Conservation (phyloP, 2,329 filamentous ascomycete genomes). For the Dendryphion nanum region DNA sequence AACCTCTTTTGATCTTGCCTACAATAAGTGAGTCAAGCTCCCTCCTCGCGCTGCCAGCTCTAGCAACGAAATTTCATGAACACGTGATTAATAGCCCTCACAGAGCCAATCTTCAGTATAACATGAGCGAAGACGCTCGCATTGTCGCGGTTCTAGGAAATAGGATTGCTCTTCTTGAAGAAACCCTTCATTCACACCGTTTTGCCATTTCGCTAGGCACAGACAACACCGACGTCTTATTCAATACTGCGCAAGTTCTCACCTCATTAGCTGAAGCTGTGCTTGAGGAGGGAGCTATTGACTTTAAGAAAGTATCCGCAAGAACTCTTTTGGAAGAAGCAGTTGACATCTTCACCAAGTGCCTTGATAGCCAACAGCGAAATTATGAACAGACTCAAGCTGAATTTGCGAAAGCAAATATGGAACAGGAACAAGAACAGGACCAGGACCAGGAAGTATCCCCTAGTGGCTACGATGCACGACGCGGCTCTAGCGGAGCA, state of each 20-base stretch:
- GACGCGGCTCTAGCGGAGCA: slow-evolving; percentile 19
- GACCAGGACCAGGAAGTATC: slow-evolving; percentile 8
- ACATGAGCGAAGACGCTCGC: slow-evolving; percentile 65
- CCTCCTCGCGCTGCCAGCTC: not conserved
- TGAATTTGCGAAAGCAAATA: slow-evolving; percentile 30
- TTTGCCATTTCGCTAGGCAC: slow-evolving; percentile 59
- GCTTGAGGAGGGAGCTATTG: slow-evolving; percentile 50
- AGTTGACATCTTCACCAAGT: slow-evolving; percentile 58
- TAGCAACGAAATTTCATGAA: no score
- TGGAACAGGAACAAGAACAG: slow-evolving; percentile 19
- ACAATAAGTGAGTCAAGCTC: slow-evolving; percentile 63
- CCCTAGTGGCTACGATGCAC: not conserved
- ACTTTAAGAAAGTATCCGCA: slow-evolving; percentile 44
- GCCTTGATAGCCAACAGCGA: slow-evolving; percentile 45
- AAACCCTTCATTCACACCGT: slow-evolving; percentile 63
- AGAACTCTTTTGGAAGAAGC: slow-evolving; percentile 59
- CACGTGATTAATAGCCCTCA: not conserved
- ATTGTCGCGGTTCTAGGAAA: slow-evolving; percentile 60
- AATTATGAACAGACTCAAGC: slow-evolving; percentile 43
- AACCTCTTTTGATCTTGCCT: slow-evolving; percentile 66
- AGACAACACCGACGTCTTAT: slow-evolving; percentile 66
- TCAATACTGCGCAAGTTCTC: slow-evolving; percentile 70
- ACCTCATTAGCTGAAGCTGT: slow-evolving; percentile 63
- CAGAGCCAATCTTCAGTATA: slow-evolving; percentile 67
- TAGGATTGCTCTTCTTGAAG: slow-evolving; percentile 55